These are phyloP conservation scores for Aurifilum marmelostoma DNA, from an alignment of 2,329 filamentous ascomycete genomes.

Conservation along the genomic window DNA sequence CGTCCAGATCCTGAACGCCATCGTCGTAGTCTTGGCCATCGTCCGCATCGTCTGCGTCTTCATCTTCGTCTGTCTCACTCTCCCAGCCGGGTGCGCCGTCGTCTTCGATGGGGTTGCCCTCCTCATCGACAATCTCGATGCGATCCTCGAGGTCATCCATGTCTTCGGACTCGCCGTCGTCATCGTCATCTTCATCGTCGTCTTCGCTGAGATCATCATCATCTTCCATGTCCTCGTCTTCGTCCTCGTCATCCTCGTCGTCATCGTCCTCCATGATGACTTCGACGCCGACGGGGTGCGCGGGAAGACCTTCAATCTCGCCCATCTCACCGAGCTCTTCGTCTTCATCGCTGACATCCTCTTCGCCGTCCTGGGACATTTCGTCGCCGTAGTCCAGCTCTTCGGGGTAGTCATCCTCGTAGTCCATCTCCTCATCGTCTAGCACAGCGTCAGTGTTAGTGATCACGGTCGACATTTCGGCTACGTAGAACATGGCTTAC, in stretches of 20 bases:
- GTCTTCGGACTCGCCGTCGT: constrained; percentile 55
- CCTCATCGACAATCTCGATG: constrained; percentile 67
- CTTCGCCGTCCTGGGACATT: constrained; percentile 75
- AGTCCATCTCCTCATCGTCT: constrained; percentile 84
- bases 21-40: constrained; percentile 55
- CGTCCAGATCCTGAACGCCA: constrained; percentile 58
- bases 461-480: constrained; percentile 6
- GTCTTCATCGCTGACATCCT: constrained; percentile 84
- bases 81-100: constrained; percentile 66
- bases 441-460: constrained; percentile 42
- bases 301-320: constrained; percentile 75
- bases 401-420: constrained; percentile 86
- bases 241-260: constrained; percentile 66
- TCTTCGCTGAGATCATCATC: constrained; percentile 60
- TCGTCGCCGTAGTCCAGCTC: constrained; percentile 91
- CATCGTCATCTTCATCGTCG: constrained; percentile 63
- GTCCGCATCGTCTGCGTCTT: constrained; percentile 50
- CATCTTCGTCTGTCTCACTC: constrained; percentile 61
- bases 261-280: constrained; percentile 78
- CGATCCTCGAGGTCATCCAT: constrained; percentile 53
- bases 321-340: constrained; percentile 84
- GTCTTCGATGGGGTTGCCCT: constrained; percentile 61
- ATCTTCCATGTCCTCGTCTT: constrained; percentile 63
- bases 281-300: constrained; percentile 66
- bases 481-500: constrained; percentile 38